Conservation (phyloP, 2,329 filamentous ascomycete genomes). For the Chrysoporthe austroafricana region DNA sequence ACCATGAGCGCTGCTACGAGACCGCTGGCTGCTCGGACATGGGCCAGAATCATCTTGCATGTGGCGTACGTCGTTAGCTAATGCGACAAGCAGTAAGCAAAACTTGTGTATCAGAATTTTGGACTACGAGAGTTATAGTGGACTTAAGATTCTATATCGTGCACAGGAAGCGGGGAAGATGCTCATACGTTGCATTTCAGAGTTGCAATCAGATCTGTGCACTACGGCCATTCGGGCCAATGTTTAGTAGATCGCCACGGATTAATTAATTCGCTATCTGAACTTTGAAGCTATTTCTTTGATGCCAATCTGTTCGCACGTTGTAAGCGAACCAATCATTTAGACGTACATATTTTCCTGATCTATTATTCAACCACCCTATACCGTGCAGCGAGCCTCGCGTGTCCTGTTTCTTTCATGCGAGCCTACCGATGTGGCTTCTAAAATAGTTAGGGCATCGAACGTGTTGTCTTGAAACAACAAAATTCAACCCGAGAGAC, state of each 20-base stretch:
- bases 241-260: neutral
- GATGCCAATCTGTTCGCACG: no score
- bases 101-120: neutral
- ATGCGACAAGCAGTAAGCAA: neutral
- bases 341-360: neutral
- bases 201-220: slow-evolving; percentile 1
- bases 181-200: slow-evolving; percentile 12
- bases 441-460: no score
- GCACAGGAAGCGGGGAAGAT: neutral
- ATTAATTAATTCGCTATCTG: neutral
- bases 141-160: neutral
- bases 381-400: no score
- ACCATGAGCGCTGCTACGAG: neutral
- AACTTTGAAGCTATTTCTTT: neutral
- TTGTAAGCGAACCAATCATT: neutral
- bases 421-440: no score
- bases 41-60: neutral
- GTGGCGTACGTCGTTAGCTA: neutral
- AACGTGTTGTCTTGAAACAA: no score
- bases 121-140: neutral
- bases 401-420: no score
- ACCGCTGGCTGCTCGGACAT: neutral
- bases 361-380: no score
- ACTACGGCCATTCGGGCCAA: slow-evolving; percentile 9
- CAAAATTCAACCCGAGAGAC: no score